Conservation (phyloP, 129 eudicot species). For the Sambucus nigra region DNA sequence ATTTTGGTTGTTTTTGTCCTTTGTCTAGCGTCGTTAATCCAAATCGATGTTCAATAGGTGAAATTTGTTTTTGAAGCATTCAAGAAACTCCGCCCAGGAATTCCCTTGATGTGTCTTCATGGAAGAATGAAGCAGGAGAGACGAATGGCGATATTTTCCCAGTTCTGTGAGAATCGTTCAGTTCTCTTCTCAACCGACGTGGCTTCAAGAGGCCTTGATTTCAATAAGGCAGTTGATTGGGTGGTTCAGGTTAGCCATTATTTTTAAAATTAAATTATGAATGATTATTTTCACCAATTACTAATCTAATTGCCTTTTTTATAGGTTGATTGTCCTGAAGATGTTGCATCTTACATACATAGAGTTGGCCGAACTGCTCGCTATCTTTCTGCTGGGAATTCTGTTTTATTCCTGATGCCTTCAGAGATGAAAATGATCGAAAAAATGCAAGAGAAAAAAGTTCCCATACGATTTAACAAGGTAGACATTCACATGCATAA, state of each 20-base stretch:
- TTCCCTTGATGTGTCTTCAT: constrained; percentile 80
- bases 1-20: neutral
- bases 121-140: constrained; percentile 87
- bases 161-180: constrained; percentile 56
- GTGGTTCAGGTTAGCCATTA: constrained; percentile 89
- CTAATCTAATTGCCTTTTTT: constrained; percentile 1
- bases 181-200: constrained; percentile 80
- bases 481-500: constrained; percentile 17
- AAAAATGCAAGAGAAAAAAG: constrained; percentile 66
- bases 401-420: constrained; percentile 74
- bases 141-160: constrained; percentile 54
- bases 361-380: constrained; percentile 99
- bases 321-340: constrained; percentile 87
- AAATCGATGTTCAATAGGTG: constrained; percentile 34
- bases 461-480: constrained; percentile 55
- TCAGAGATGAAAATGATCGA: constrained; percentile 87
- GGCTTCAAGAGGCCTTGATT: constrained; percentile 89
- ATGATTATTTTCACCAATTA: neutral
- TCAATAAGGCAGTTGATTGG: constrained; percentile 90
- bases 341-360: constrained; percentile 80
- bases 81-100: constrained; percentile 92
- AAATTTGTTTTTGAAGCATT: constrained; percentile 70
- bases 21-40: neutral
- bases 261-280: neutral
- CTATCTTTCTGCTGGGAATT: constrained; percentile 61